Conservation (phyloP, 768 basidiomycete genomes). For the Lactarius deliciosus region DNA sequence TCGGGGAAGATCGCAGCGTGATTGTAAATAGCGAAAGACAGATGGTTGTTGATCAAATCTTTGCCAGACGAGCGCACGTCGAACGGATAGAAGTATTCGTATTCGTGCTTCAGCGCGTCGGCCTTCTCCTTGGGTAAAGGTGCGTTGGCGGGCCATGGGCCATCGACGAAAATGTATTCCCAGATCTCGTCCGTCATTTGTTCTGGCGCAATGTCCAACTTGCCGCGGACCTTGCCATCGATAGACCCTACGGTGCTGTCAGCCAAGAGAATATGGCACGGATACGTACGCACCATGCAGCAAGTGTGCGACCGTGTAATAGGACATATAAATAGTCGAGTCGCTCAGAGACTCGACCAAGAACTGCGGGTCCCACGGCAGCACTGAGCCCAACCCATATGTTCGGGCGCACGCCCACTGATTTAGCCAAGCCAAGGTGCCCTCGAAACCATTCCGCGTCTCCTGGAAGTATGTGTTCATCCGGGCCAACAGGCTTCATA, state of each 20-base stretch:
- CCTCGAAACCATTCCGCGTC: slow-evolving; percentile 90
- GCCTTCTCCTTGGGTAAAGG: slow-evolving; percentile 74
- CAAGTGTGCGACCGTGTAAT: slow-evolving; percentile 92
- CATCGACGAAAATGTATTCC: slow-evolving; percentile 88
- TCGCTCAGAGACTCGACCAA: slow-evolving; percentile 96
- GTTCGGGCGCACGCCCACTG: slow-evolving; percentile 99
- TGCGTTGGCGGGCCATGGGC: slow-evolving; percentile 67
- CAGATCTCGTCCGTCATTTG: slow-evolving; percentile 98
- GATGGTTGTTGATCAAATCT: slow-evolving; percentile 92
- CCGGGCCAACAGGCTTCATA: slow-evolving; percentile 62
- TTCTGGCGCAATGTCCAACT: slow-evolving; percentile 80
- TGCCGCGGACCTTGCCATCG: slow-evolving; percentile 76
- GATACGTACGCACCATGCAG: slow-evolving; percentile 68
- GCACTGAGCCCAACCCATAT: slow-evolving; percentile 90
- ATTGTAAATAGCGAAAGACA: slow-evolving; percentile 92
- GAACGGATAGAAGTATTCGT: slow-evolving; percentile 97
- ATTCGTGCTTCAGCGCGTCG: slow-evolving; percentile 84
- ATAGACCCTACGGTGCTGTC: slow-evolving; percentile 52
- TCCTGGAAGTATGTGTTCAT: slow-evolving; percentile 94
- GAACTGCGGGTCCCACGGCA: slow-evolving; percentile 97
- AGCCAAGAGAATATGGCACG: slow-evolving; percentile 19
- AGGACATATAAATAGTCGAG: slow-evolving; percentile 98
- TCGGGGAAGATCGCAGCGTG: slow-evolving; percentile 93
- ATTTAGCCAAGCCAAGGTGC: slow-evolving; percentile 91
- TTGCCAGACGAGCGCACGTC: slow-evolving; percentile 98